phyloP scores from a whole-genome alignment of 2,329 filamentous ascomycete genomes.

The Tolypocladium paradoxum region DNA sequence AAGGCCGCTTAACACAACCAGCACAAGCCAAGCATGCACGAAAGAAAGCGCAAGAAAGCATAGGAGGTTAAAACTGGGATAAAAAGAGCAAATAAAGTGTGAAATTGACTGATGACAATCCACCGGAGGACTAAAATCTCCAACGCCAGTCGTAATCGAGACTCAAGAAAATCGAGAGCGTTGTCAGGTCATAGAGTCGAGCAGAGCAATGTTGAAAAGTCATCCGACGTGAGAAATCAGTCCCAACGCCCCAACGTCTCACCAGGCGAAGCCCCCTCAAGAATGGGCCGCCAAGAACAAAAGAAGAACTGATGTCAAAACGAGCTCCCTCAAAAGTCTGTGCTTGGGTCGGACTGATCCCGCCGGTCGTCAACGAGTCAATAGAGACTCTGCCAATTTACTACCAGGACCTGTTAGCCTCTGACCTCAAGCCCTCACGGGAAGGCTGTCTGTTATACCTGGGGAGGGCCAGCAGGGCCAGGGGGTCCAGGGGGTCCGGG shows the following conservation, averaged over 20 bases:
- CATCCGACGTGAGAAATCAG: slow-evolving; percentile 15
- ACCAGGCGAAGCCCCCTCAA: slow-evolving; percentile 9
- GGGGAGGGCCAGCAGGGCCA: slow-evolving; percentile 24
- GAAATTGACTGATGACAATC: slow-evolving; percentile 26
- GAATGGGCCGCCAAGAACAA: slow-evolving; percentile 11
- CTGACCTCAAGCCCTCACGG: background rate
- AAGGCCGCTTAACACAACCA: background rate
- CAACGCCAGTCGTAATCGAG: slow-evolving; percentile 30
- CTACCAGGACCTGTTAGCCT: slow-evolving; percentile 2
- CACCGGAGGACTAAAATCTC: slow-evolving; percentile 26
- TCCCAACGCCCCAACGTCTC: slow-evolving; percentile 17
- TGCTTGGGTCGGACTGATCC: slow-evolving; percentile 2
- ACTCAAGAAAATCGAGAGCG: slow-evolving; percentile 18
- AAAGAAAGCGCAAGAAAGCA: slow-evolving; percentile 12
- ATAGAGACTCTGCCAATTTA: slow-evolving; percentile 3
- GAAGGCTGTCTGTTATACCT: slow-evolving; percentile 18
- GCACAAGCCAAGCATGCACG: slow-evolving; percentile 6
- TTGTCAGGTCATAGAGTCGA: slow-evolving; percentile 14
- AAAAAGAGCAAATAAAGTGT: slow-evolving; percentile 17
- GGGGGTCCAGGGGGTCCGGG: slow-evolving; percentile 26
- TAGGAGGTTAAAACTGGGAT: slow-evolving; percentile 11
- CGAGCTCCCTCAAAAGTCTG: slow-evolving; percentile 4
- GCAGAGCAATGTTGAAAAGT: slow-evolving; percentile 18
- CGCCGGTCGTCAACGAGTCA: slow-evolving; percentile 1
- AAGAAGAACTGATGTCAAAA: slow-evolving; percentile 12